Evolutionary conservation across 2,329 filamentous ascomycete genomes (phyloP).

Genomic region (Fusarium odoratissimum): DNA sequence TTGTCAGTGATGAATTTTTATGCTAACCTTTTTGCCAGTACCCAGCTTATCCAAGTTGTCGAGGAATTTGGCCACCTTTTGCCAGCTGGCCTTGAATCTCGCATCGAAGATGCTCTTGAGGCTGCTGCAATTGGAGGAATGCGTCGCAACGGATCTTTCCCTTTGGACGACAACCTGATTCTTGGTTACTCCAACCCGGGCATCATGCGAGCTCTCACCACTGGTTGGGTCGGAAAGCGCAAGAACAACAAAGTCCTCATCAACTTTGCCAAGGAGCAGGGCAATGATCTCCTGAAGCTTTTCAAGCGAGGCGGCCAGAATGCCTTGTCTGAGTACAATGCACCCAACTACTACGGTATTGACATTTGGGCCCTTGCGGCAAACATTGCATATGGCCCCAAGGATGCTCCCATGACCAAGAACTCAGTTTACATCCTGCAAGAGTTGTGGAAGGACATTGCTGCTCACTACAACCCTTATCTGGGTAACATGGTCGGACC

Average conservation of each 20-base stretch:
- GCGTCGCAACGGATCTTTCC: constrained; percentile 17
- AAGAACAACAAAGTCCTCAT: constrained; percentile 51
- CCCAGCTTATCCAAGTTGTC: constrained; percentile 12
- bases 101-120: constrained; percentile 7
- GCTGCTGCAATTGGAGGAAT: constrained; percentile 16
- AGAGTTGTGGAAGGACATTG: constrained; percentile 37
- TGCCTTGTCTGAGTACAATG: constrained; percentile 10
- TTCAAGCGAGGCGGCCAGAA: constrained; percentile 35
- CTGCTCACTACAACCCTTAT: constrained; percentile 37
- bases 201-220: constrained; percentile 54
- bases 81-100: constrained; percentile 1
- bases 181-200: constrained; percentile 56
- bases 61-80: constrained; percentile 7
- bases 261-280: constrained; percentile 52
- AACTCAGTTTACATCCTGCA: constrained; percentile 21
- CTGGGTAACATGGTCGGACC: constrained; percentile 40
- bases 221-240: constrained; percentile 56
- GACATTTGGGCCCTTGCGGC: constrained; percentile 19
- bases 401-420: constrained; percentile 19
- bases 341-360: constrained; percentile 14
- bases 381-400: constrained; percentile 8
- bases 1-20: rapidly evolving
- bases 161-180: constrained; percentile 25
- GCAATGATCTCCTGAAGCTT: constrained; percentile 44
- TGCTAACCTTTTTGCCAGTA: neutral